Conservation (phyloP, 1,139 yeast species). For the Meyerozyma athensensis region DNA sequence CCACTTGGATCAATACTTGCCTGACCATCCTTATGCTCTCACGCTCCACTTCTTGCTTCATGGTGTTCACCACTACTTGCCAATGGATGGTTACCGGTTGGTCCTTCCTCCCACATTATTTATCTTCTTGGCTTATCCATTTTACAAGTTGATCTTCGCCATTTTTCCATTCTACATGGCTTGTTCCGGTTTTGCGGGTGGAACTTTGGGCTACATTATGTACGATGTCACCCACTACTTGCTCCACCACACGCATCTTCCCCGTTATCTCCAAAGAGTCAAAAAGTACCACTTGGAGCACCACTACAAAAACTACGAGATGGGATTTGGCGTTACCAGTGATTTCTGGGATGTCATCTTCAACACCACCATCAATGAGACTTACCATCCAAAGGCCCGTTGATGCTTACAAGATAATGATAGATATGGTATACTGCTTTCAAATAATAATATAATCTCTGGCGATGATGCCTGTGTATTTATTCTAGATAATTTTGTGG, state of each 20-base stretch:
- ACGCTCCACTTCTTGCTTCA: constrained; percentile 86
- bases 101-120: constrained; percentile 95
- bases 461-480: not conserved
- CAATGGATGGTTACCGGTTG: constrained; percentile 90
- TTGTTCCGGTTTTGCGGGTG: constrained; percentile 77
- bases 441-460: too few species aligned
- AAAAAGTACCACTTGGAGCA: constrained; percentile 94
- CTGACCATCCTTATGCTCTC: constrained; percentile 70
- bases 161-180: constrained; percentile 45
- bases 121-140: constrained; percentile 39
- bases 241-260: constrained; percentile 82
- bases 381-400: constrained; percentile 18
- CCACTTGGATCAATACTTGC: constrained; percentile 84
- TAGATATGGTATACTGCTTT: too few species aligned
- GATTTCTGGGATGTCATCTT: constrained; percentile 92
- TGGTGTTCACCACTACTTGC: constrained; percentile 95
- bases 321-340: constrained; percentile 94
- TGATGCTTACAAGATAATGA: too few species aligned
- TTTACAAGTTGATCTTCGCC: constrained; percentile 35
- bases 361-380: constrained; percentile 53
- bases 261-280: constrained; percentile 66
- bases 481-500: not conserved
- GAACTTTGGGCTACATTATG: constrained; percentile 84
- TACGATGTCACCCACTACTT: constrained; percentile 86
- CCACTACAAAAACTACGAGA: constrained; percentile 92